phyloP scores from a whole-genome alignment of 1,284 basidiomycete genomes.

The Puccinia triticina region DNA sequence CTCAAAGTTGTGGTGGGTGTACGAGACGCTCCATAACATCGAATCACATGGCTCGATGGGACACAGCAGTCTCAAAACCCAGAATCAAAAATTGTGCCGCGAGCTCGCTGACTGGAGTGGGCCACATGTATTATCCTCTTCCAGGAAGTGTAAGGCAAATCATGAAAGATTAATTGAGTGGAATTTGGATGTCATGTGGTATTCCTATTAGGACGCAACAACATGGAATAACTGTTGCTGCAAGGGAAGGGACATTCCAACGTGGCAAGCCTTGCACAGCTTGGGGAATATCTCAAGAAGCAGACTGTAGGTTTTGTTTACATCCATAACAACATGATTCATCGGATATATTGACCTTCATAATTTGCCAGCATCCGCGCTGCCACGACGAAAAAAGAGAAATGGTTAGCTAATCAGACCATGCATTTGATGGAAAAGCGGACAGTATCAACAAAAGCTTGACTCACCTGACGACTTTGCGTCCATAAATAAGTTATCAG shows the following conservation, averaged over 20 bases:
- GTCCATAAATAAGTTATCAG: constrained; percentile 84
- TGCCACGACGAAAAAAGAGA: neutral
- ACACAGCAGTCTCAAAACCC: too few species aligned
- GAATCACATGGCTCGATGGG: too few species aligned
- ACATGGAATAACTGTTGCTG: neutral
- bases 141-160: too few species aligned
- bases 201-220: neutral
- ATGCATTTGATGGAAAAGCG: neutral
- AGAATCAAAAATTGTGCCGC: too few species aligned
- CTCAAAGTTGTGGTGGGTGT: too few species aligned
- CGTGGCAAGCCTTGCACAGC: neutral
- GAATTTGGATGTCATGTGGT: neutral
- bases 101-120: too few species aligned
- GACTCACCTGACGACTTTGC: constrained; percentile 66
- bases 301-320: neutral
- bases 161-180: too few species aligned
- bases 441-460: neutral
- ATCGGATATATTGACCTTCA: constrained; percentile 51
- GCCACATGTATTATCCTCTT: too few species aligned
- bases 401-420: neutral
- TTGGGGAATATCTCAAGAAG: neutral
- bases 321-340: neutral
- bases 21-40: too few species aligned
- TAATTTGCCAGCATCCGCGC: constrained; percentile 28
- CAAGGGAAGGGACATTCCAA: neutral